Base-by-base conservation (phyloP, 345 rosid species). In the Arabidopsis arenosa region DNA sequence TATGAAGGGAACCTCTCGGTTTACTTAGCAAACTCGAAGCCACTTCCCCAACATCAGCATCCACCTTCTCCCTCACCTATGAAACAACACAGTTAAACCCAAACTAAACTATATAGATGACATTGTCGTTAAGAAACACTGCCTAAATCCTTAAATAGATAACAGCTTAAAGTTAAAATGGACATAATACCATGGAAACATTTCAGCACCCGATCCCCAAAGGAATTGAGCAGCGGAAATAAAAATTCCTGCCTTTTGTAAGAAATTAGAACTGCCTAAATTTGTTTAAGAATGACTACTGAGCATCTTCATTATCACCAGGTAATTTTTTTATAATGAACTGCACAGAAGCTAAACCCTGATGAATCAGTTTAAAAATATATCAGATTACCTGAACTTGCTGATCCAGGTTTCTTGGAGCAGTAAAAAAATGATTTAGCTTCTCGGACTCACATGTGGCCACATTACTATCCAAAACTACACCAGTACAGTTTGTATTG, bases 401-500 rank as follows among this genome's bases (percentile, higher is more conserved):
- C 48, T 84, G 82, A 67, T 74, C 73, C n/a, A 68, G 26, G 73
- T 70, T 59, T 72, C 69, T 44, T 5, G 70, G 64, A 80, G 74
- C 59, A 45, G 44, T 47, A 11, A 59, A 26, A 44, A 79, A 13
- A 21, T 49, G 61, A 75, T 78, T 70, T 37, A 81, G 76, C 81
- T 84, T 89, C 62, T 75, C 56, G 23, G 75, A 73, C 66, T 85
- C 88, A 61, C 75, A 80, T 36, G 59, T 76, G 23, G 70, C 68
- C 55, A 41, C 79, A 39, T 33, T 35, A 51, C 66, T 55, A 56
- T 89, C 90, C 62, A 91, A 79, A 77, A 93, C 88, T 37, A 93
- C 82, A 30, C 98, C 96, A 45, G 82, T 39, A 78, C 96, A 93
- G 37, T 80, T 80, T 26, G 40, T 76, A 66, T 79, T 59, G 75